These are phyloP conservation scores for Xanthoceras sorbifolium DNA, from an alignment of 345 rosid species.

Conservation along the genomic window DNA sequence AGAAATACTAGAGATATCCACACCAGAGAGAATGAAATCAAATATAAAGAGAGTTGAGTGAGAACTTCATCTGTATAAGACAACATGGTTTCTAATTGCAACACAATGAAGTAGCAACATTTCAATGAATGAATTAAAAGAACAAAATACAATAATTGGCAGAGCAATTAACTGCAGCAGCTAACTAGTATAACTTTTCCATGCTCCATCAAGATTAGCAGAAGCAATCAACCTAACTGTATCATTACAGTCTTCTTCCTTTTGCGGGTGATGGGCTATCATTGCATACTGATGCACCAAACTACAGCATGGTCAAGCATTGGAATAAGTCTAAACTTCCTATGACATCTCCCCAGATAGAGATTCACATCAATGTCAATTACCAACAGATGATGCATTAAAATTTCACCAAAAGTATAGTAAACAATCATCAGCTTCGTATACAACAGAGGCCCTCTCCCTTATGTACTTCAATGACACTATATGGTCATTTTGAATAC, in stretches of 20 bases:
- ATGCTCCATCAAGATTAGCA: neutral
- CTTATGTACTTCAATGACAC: neutral
- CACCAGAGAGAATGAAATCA: neutral
- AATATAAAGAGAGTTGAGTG: neutral
- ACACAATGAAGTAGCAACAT: neutral
- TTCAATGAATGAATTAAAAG: neutral
- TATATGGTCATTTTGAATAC: neutral
- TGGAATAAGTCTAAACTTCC: neutral
- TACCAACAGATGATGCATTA: neutral
- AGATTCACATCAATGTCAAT: neutral
- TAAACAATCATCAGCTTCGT: neutral
- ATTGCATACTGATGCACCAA: neutral
- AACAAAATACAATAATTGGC: neutral
- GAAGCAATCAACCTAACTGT: neutral
- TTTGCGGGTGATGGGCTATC: too few relatives aligned
- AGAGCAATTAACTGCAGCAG: neutral
- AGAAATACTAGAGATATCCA: neutral
- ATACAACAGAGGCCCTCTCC: neutral
- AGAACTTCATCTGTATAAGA: neutral
- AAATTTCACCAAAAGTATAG: neutral
- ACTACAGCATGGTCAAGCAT: neutral
- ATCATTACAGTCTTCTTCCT: too few relatives aligned
- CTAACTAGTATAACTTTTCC: neutral
- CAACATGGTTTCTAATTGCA: neutral
- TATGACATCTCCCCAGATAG: too few relatives aligned